Conservation (phyloP, 495 filamentous ascomycete species). For the Lasiosphaeriaceae sp. region DNA sequence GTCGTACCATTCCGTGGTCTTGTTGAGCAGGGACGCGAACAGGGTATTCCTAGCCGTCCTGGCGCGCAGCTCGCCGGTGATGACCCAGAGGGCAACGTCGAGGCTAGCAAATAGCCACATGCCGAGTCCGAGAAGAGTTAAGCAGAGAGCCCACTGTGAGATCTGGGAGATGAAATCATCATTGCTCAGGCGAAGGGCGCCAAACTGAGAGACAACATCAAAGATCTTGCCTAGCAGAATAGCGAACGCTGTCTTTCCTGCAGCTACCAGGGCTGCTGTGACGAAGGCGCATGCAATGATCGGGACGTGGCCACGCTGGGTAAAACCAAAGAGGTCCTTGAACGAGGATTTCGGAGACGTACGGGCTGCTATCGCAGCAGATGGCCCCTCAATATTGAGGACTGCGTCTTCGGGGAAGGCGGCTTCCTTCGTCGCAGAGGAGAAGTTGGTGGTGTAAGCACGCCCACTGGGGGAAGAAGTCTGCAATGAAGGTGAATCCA, state of each 20-base stretch:
- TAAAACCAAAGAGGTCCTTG: constrained; percentile 67
- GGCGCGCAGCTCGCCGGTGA: constrained; percentile 79
- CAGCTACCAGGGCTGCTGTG: constrained; percentile 57
- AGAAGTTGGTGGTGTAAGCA: no score
- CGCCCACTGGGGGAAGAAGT: no score
- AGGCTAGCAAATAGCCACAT: constrained; percentile 62
- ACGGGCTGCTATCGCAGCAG: not conserved
- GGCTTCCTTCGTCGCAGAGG: no score
- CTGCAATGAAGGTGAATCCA: no score
- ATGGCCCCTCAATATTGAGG: constrained; percentile 4
- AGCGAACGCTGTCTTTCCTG: constrained; percentile 60
- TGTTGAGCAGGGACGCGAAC: constrained; percentile 64
- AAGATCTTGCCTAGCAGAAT: constrained; percentile 76
- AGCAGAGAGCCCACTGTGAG: constrained; percentile 51
- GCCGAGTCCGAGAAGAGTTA: constrained; percentile 57
- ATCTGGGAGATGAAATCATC: constrained; percentile 52
- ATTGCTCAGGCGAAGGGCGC: constrained; percentile 47
- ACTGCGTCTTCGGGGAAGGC: not conserved
- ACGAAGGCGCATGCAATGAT: constrained; percentile 45
- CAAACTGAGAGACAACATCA: constrained; percentile 62
- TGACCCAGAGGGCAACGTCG: constrained; percentile 65
- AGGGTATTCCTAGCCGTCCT: constrained; percentile 57
- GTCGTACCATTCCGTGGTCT: constrained; percentile 84
- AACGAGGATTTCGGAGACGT: constrained; percentile 22
- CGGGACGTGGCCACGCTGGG: constrained; percentile 55